These are phyloP conservation scores for Butyriboletus loyo DNA, from an alignment of 768 basidiomycete genomes.

Conservation along the genomic window DNA sequence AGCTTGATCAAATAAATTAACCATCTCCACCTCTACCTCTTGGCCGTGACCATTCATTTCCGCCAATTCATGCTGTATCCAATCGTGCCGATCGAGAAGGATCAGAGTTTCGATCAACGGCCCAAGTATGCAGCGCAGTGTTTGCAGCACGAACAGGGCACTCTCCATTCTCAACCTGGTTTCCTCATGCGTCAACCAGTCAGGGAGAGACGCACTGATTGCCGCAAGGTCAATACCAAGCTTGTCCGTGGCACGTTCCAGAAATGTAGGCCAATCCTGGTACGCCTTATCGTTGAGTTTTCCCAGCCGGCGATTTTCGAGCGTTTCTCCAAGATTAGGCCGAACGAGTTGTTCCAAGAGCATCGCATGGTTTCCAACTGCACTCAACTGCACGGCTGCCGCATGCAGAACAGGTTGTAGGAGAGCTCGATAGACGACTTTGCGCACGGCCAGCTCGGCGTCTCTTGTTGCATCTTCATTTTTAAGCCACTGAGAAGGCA, in stretches of 20 bases:
- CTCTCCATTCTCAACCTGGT: slow-evolving; percentile 33
- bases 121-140: slow-evolving; percentile 65
- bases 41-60: slow-evolving; percentile 18
- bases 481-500: slow-evolving; percentile 60
- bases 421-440: slow-evolving; percentile 71
- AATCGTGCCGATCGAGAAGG: slow-evolving; percentile 57
- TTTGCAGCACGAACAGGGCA: slow-evolving; percentile 57
- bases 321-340: slow-evolving; percentile 36
- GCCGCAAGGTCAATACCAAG: slow-evolving; percentile 20
- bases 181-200: slow-evolving; percentile 21
- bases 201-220: slow-evolving; percentile 15
- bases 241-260: slow-evolving; percentile 33
- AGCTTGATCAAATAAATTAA: slow-evolving; percentile 72
- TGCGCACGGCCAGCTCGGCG: slow-evolving; percentile 55
- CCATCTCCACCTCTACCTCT: slow-evolving; percentile 40
- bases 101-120: slow-evolving; percentile 66
- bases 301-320: slow-evolving; percentile 47
- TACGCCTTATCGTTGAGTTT: slow-evolving; percentile 52
- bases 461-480: slow-evolving; percentile 30
- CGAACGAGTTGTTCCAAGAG: slow-evolving; percentile 9
- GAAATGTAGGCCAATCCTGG: slow-evolving; percentile 46
- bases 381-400: neutral
- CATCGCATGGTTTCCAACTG: neutral
- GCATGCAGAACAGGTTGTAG: slow-evolving; percentile 37
- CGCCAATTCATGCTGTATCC: slow-evolving; percentile 45